Percentiles rank a stretch among this genome's conserved stretches.
These are phyloP conservation scores for Paraglomus brasilianum DNA, from an alignment of 192 early-diverging fungal genomes.

Conservation along the genomic window DNA sequence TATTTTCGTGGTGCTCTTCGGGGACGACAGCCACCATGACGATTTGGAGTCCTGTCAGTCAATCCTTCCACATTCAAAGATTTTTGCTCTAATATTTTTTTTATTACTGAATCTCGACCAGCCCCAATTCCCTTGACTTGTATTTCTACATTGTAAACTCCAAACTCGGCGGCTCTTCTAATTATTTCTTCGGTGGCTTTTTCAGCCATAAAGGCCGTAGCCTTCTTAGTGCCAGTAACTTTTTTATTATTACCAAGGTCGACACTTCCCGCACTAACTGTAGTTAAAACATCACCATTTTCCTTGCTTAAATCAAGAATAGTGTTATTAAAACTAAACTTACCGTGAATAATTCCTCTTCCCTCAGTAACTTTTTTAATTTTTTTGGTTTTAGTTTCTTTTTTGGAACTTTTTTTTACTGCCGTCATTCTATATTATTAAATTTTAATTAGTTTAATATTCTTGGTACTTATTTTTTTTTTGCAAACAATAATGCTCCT, in stretches of 20 bases:
- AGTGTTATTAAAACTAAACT: slow-evolving; percentile 11
- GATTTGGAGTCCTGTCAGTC: not conserved
- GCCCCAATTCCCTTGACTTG: slow-evolving; percentile 14
- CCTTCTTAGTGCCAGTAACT: not conserved
- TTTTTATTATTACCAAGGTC: not conserved
- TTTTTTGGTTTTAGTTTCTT: slow-evolving; percentile 10
- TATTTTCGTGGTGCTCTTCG: slow-evolving; percentile 16
- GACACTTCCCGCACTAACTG: not conserved
- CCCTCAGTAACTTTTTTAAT: slow-evolving; percentile 7
- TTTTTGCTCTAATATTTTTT: not conserved
- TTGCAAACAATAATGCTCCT: too few species aligned
- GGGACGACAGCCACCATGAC: slow-evolving; percentile 12
- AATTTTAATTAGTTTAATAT: too few species aligned
- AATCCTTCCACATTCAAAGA: not conserved
- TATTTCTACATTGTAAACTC: not conserved
- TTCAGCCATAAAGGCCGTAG: not conserved
- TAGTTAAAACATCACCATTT: slow-evolving; percentile 5
- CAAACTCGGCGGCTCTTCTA: slow-evolving; percentile 5
- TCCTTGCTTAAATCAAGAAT: not conserved
- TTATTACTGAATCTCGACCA: slow-evolving; percentile 11
- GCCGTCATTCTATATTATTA: not conserved
- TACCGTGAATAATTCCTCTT: not conserved
- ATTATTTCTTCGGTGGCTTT: slow-evolving; percentile 1
- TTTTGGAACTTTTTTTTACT: slow-evolving; percentile 17
- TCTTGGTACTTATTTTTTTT: too few species aligned